Percentiles rank a stretch among this genome's conserved stretches.
phyloP scores from a whole-genome alignment of 1,139 yeast genomes.

The Saccharomyces hybrid region DNA sequence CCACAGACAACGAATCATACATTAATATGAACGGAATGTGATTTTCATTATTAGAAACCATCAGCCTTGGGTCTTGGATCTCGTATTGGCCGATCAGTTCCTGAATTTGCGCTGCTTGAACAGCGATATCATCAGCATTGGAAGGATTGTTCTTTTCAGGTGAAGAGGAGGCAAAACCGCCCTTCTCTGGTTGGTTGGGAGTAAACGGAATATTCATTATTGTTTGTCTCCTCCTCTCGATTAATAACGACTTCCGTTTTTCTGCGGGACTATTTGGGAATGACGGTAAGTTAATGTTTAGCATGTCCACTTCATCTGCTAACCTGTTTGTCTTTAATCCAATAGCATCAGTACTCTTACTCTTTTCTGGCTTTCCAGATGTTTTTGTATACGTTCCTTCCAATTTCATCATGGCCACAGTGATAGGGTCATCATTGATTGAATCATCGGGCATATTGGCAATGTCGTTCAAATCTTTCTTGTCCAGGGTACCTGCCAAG shows the following conservation, averaged over 20 bases:
- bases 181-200: background rate
- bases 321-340: slow-evolving; percentile 12
- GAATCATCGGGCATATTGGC: slow-evolving; percentile 15
- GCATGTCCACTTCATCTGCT: slow-evolving; percentile 28
- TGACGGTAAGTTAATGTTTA: slow-evolving; percentile 22
- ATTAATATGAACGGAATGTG: slow-evolving; percentile 80
- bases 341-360: slow-evolving; percentile 7
- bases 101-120: slow-evolving; percentile 18
- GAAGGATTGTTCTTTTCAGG: slow-evolving; percentile 13
- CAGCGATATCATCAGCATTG: slow-evolving; percentile 1
- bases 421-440: slow-evolving; percentile 55
- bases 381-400: slow-evolving; percentile 50
- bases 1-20: slow-evolving; percentile 56
- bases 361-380: background rate
- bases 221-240: slow-evolving; percentile 36
- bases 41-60: slow-evolving; percentile 26
- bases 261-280: slow-evolving; percentile 16
- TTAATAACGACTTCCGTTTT: slow-evolving; percentile 30
- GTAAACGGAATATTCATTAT: slow-evolving; percentile 27
- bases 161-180: slow-evolving; percentile 15
- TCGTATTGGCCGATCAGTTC: slow-evolving; percentile 22
- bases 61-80: slow-evolving; percentile 22
- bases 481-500: background rate
- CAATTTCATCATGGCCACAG: slow-evolving; percentile 62
- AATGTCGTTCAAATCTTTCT: slow-evolving; percentile 2